These are phyloP conservation scores for Chamaenerion angustifolium DNA, from an alignment of 345 rosid species.

Conservation along the genomic window DNA sequence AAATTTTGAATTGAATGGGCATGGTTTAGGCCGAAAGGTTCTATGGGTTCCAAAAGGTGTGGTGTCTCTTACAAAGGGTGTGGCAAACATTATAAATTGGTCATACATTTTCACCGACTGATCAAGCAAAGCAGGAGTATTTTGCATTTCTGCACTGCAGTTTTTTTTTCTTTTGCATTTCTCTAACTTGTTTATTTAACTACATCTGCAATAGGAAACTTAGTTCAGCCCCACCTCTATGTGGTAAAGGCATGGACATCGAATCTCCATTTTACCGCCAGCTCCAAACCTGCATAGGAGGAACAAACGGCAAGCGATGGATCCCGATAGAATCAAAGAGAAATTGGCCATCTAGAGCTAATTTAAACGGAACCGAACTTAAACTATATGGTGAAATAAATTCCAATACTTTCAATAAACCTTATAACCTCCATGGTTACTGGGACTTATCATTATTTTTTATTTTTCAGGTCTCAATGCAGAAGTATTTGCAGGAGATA, in stretches of 20 bases:
- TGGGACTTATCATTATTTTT: too few relatives aligned
- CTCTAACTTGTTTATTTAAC: neutral
- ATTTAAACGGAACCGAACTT: constrained; percentile 61
- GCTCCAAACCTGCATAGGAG: constrained; percentile 75
- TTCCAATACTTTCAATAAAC: neutral
- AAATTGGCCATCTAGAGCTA: constrained; percentile 81
- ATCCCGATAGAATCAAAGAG: constrained; percentile 61
- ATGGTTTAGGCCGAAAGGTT: too few relatives aligned
- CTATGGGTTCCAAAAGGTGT: too few relatives aligned
- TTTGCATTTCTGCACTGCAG: neutral
- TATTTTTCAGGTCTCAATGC: constrained; percentile 39
- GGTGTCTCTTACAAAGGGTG: too few relatives aligned
- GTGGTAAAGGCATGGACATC: constrained; percentile 64
- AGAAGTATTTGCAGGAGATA: constrained; percentile 56
- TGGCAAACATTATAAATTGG: too few relatives aligned
- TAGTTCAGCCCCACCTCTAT: constrained; percentile 62
- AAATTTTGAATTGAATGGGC: too few relatives aligned
- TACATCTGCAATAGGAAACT: constrained; percentile 35
- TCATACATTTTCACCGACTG: too few relatives aligned
- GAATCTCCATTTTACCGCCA: constrained; percentile 88
- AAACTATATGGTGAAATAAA: constrained; percentile 49
- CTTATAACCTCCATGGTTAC: too few relatives aligned
- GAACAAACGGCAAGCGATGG: constrained; percentile 79
- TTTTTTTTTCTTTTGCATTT: neutral
- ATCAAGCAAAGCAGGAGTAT: too few relatives aligned